phyloP scores from a whole-genome alignment of 345 rosid species.

The Pugionium dolabratum region DNA sequence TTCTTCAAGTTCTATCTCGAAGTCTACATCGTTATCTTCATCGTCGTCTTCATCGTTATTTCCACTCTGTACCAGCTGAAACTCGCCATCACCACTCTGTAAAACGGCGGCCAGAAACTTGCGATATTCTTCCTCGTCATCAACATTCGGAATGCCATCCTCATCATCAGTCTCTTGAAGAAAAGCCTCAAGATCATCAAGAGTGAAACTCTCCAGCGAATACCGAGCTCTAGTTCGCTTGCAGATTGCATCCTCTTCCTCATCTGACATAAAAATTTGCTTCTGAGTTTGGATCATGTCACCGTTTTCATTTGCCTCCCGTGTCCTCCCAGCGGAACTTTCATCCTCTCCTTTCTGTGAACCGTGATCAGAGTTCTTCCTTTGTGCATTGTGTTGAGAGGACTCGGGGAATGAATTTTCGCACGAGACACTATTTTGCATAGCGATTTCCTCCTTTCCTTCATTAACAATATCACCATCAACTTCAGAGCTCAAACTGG shows the following conservation, averaged over 20 bases:
- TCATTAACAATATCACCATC: conserved; percentile 47
- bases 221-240: conserved; percentile 87
- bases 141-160: conserved; percentile 77
- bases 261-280: conserved; percentile 33
- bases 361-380: not conserved
- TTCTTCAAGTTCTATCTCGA: conserved; percentile 93
- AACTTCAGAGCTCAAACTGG: conserved; percentile 82
- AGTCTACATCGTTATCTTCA: conserved; percentile 86
- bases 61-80: conserved; percentile 41
- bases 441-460: conserved; percentile 46
- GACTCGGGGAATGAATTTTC: conserved; percentile 18
- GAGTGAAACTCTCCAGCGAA: conserved; percentile 81
- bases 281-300: conserved; percentile 32
- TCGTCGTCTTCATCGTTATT: conserved; percentile 68
- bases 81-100: conserved; percentile 57
- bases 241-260: conserved; percentile 84
- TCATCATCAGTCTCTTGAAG: conserved; percentile 96
- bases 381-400: not conserved
- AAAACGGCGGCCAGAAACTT: conserved; percentile 93
- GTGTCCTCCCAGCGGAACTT: not conserved
- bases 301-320: not conserved
- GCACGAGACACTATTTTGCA: conserved; percentile 30
- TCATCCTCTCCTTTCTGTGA: conserved; percentile 34
- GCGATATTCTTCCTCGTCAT: conserved; percentile 85
- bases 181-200: conserved; percentile 94